Base-by-base conservation (phyloP, 192 early-diverging fungal genomes). In the Glomus cerebriforme region DNA sequence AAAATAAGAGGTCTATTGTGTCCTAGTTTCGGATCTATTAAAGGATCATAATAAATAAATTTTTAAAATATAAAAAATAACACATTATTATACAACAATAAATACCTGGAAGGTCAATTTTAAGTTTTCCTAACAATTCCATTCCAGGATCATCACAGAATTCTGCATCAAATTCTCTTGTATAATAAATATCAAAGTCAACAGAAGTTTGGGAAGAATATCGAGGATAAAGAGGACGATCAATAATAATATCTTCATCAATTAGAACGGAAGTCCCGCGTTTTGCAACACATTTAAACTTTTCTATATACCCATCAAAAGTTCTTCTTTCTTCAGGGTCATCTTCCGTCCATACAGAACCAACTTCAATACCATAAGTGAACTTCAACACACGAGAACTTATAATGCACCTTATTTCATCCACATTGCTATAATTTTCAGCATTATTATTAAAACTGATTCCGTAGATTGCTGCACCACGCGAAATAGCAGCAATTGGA, bases 81-180 rank as follows among this genome's bases (percentile, higher is more conserved):
- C 39, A 12, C 1, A 43, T 10, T 43, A 43, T 43, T 10, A 12
- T 43, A 43, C 1, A 43, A 43, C 12, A 49, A n/a, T 8, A 37
- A 45, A 19, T n/a, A 72, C 39, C 69, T 12, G 69, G 69, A 24
- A 72, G 24, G 39, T 72, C 69, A 13, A 72, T 9, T 47, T 24
- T 6, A 12, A 39, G n/a, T 2, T 24, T 37, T 15, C 69, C 69
- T 26, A 72, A 39, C 22, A 26, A 26, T 72, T 37, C 34, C 37
- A 72, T 24, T 45, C 69, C 69, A 9, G 22, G 22, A 34, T 69
- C 67, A 69, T 69, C 32, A 49, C 69, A 72, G 31, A 43, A 72
- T 1, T 24, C 45, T 31, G 1, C 69, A 49, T 47, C 31, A 31
- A 9, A 13, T 45, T 37, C 27, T 45, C 8, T 72, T 27, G 69